phyloP scores from a whole-genome alignment of 2,329 filamentous ascomycete genomes.

The Metarhizium rileyi region DNA sequence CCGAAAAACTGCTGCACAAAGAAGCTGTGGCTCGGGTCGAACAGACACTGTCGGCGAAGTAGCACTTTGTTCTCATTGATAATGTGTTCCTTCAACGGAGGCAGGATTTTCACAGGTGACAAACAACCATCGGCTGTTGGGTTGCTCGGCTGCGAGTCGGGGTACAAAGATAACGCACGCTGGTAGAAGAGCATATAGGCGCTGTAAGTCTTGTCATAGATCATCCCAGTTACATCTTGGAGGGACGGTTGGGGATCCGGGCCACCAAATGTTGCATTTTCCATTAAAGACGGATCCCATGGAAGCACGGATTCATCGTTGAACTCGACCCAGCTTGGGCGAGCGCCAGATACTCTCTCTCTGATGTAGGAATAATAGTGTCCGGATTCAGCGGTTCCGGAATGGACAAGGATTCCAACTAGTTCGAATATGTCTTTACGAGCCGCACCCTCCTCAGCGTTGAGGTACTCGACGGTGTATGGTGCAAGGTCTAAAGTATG shows the following conservation, averaged over 20 bases:
- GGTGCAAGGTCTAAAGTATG: constrained; percentile 73
- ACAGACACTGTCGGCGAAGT: constrained; percentile 68
- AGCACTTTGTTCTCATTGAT: constrained; percentile 61
- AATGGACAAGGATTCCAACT: constrained; percentile 89
- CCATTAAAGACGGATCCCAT: constrained; percentile 67
- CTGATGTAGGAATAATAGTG: constrained; percentile 97
- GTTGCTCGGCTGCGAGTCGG: constrained; percentile 6
- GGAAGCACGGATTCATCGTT: constrained; percentile 76
- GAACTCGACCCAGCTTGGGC: constrained; percentile 72
- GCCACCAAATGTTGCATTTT: constrained; percentile 73
- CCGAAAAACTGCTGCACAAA: constrained; percentile 57
- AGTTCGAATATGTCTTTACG: constrained; percentile 75
- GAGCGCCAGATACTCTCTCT: constrained; percentile 52
- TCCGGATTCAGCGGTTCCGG: constrained; percentile 83
- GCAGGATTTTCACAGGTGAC: constrained; percentile 36
- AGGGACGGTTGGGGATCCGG: constrained; percentile 39
- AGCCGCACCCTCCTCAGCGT: constrained; percentile 41
- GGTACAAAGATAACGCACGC: constrained; percentile 55
- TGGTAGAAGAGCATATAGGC: constrained; percentile 99
- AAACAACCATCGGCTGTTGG: constrained; percentile 8
- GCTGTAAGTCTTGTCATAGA: constrained; percentile 65
- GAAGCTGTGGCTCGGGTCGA: constrained; percentile 58
- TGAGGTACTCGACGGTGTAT: constrained; percentile 81
- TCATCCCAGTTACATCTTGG: constrained; percentile 33
- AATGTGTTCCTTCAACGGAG: constrained; percentile 48